These are phyloP conservation scores for Yamadazyma trypodendri DNA, from an alignment of 1,139 yeast genomes.

Conservation along the genomic window DNA sequence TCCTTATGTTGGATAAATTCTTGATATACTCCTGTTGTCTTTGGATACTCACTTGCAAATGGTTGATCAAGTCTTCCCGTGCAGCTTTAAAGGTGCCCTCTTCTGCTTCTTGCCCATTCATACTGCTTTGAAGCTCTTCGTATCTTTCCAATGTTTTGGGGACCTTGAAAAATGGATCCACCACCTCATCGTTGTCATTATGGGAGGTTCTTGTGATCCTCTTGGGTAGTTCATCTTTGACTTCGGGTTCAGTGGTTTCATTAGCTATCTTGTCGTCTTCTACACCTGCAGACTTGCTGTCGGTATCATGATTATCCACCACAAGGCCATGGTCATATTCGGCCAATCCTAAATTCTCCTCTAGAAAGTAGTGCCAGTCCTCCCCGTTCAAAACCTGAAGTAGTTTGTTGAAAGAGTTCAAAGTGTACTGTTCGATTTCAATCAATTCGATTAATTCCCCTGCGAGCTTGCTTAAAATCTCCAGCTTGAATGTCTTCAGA, in stretches of 20 bases:
- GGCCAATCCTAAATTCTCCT: slow-evolving; percentile 63
- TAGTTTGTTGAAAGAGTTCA: slow-evolving; percentile 66
- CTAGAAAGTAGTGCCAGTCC: slow-evolving; percentile 68
- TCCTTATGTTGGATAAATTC: slow-evolving; percentile 67
- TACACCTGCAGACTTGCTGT: slow-evolving; percentile 3
- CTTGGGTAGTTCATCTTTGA: slow-evolving; percentile 51
- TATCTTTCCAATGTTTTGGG: slow-evolving; percentile 36
- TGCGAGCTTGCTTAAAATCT: slow-evolving; percentile 55
- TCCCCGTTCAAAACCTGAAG: slow-evolving; percentile 84
- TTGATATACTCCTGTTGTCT: slow-evolving; percentile 88
- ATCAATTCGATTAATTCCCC: slow-evolving; percentile 72
- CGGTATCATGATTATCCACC: slow-evolving; percentile 29
- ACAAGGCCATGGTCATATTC: slow-evolving; percentile 65
- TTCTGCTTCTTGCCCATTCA: slow-evolving; percentile 20
- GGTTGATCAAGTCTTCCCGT: slow-evolving; percentile 45
- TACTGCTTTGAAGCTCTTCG: slow-evolving; percentile 30
- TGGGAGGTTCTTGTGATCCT: slow-evolving; percentile 34
- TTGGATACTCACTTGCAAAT: slow-evolving; percentile 59
- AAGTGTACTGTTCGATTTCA: slow-evolving; percentile 75
- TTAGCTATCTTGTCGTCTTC: slow-evolving; percentile 4
- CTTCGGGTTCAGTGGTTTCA: slow-evolving; percentile 14
- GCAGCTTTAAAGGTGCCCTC: slow-evolving; percentile 28
- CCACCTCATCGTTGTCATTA: slow-evolving; percentile 21
- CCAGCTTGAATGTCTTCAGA: slow-evolving; percentile 59
- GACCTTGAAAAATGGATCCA: slow-evolving; percentile 40